Evolutionary conservation across 2,329 filamentous ascomycete species (phyloP).

Genomic region (Neopestalotiopsis rosae): DNA sequence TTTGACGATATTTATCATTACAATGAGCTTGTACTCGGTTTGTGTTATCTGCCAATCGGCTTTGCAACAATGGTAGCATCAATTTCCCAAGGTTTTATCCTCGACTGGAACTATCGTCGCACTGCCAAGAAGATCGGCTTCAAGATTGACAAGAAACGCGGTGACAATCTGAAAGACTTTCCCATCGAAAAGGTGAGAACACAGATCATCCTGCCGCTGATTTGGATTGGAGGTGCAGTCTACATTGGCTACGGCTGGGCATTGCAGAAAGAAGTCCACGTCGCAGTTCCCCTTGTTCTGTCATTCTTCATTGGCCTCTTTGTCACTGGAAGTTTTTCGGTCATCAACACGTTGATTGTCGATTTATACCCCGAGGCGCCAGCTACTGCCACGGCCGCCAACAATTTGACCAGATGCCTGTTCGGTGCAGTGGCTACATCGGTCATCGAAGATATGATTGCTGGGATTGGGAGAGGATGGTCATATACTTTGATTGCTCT

Average conservation of each 20-base stretch:
- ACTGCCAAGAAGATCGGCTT: conserved; percentile 67
- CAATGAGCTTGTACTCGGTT: conserved; percentile 55
- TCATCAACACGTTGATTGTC: conserved; percentile 67
- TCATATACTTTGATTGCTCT: conserved; percentile 64
- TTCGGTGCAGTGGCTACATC: conserved; percentile 64
- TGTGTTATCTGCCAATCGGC: conserved; percentile 62
- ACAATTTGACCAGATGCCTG: conserved; percentile 68
- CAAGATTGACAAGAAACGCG: conserved; percentile 62
- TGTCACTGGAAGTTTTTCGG: conserved; percentile 66
- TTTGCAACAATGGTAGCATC: conserved; percentile 54
- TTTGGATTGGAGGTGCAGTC: conserved; percentile 58
- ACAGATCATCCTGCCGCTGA: conserved; percentile 57
- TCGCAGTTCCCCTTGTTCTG: conserved; percentile 61
- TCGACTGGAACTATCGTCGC: conserved; percentile 74
- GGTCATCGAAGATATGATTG: conserved; percentile 63
- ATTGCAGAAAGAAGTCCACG: conserved; percentile 52
- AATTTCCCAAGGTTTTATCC: conserved; percentile 60
- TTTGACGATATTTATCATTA: conserved; percentile 58
- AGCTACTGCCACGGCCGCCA: conserved; percentile 67
- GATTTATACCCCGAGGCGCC: conserved; percentile 67
- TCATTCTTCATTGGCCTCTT: conserved; percentile 62
- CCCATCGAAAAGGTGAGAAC: conserved; percentile 62
- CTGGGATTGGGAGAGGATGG: conserved; percentile 64
- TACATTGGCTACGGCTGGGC: conserved; percentile 65
- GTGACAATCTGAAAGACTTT: conserved; percentile 55